Percentiles rank a stretch among this genome's conserved stretches.
Evolutionary conservation across 768 basidiomycete species (phyloP).

Genomic region (Lenzites betulinus): DNA sequence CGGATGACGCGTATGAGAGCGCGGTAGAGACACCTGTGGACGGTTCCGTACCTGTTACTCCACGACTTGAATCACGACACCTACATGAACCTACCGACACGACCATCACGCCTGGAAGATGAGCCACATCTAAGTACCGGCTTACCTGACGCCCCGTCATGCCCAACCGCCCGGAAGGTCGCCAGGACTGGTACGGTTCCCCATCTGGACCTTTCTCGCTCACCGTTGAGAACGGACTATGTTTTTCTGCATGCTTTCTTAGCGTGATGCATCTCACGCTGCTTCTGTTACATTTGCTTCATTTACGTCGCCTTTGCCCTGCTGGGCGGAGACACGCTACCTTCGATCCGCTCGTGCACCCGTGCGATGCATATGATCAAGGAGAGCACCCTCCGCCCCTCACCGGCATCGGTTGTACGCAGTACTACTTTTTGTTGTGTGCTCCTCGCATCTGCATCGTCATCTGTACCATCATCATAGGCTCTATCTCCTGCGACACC

Average conservation of each 20-base stretch:
- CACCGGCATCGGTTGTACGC: too few relatives aligned
- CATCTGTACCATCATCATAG: conserved; percentile 9
- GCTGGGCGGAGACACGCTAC: neutral
- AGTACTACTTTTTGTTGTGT: neutral
- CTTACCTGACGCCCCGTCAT: neutral
- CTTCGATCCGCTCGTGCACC: neutral
- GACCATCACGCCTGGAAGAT: conserved; percentile 18
- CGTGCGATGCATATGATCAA: neutral
- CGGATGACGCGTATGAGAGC: conserved; percentile 14
- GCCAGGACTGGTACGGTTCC: neutral
- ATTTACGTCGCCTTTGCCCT: neutral
- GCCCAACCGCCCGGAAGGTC: neutral
- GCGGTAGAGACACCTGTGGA: conserved; percentile 12
- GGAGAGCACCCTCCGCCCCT: neutral
- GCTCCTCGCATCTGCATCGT: neutral
- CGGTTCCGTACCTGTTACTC: conserved; percentile 17
- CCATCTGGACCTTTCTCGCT: conserved; percentile 1
- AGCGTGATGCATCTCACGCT: neutral
- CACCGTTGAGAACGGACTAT: neutral
- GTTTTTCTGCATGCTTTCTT: neutral
- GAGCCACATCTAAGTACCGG: neutral
- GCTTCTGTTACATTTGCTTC: neutral
- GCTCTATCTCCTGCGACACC: conserved; percentile 15
- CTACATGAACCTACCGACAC: conserved; percentile 20
- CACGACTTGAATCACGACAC: conserved; percentile 14